Percentiles rank a stretch among this genome's conserved stretches.
Evolutionary conservation across 345 rosid species (phyloP).

Genomic region (Carallia brachiata): DNA sequence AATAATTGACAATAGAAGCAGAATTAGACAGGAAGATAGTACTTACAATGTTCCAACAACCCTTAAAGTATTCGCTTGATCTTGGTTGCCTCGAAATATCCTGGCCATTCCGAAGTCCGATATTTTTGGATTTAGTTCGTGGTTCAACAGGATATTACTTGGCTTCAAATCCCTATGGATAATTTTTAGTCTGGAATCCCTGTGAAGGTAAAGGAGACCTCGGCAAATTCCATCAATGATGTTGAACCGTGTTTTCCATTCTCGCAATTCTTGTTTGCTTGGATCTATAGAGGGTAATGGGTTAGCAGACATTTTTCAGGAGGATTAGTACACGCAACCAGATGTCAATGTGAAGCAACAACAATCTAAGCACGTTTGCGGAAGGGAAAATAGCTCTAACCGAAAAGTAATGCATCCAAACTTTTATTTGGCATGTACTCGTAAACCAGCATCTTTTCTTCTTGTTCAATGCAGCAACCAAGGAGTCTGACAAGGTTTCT

Average conservation of each 20-base stretch:
- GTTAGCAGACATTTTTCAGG: no score
- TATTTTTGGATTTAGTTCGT: conserved; percentile 16
- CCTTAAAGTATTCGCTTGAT: conserved; percentile 15
- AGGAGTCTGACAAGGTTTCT: conserved; percentile 21
- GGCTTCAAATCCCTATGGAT: conserved; percentile 20
- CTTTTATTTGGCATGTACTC: conserved; percentile 28
- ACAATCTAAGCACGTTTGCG: no score
- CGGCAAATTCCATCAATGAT: conserved; percentile 17
- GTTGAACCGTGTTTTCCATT: conserved; percentile 11
- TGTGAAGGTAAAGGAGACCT: conserved; percentile 23
- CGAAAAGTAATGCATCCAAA: conserved; percentile 19
- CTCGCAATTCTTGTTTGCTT: not conserved
- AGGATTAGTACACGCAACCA: no score
- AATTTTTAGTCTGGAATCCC: conserved; percentile 16
- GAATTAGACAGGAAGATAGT: not conserved
- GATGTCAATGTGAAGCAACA: no score
- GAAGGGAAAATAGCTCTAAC: not conserved
- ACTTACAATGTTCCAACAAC: conserved; percentile 20
- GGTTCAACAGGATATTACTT: conserved; percentile 21
- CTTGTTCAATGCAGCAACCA: conserved; percentile 22
- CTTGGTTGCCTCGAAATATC: conserved; percentile 17
- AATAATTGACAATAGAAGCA: not conserved
- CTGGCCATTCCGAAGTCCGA: conserved; percentile 25
- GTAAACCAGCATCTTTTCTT: conserved; percentile 18
- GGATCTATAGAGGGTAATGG: not conserved